These are phyloP conservation scores for Angophora floribunda DNA, from an alignment of 345 rosid species.

Conservation along the genomic window DNA sequence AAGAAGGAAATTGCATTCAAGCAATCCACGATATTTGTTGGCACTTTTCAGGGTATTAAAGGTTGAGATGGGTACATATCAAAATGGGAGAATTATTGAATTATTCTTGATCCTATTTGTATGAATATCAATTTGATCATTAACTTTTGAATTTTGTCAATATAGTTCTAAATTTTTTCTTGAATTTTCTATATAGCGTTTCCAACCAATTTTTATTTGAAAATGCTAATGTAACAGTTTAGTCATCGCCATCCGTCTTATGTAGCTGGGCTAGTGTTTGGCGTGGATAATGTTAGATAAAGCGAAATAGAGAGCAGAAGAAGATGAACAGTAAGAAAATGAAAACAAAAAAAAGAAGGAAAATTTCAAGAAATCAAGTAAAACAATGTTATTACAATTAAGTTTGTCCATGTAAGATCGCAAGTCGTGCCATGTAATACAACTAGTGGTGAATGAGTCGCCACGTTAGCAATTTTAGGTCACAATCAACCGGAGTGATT, in stretches of 20 bases:
- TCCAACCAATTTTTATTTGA: not conserved
- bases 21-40: not conserved
- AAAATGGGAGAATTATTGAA: not conserved
- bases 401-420: not conserved
- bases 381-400: not conserved
- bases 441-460: not conserved
- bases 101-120: accelerated
- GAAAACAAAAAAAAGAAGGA: not conserved
- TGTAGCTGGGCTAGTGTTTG: not conserved
- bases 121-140: not conserved
- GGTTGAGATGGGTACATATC: not conserved
- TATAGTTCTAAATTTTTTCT: not conserved
- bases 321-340: not conserved
- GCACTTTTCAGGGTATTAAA: no score
- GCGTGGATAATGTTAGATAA: not conserved
- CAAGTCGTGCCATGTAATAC: accelerated
- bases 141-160: not conserved
- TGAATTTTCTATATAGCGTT: not conserved
- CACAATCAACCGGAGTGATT: not conserved
- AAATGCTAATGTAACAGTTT: not conserved
- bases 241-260: not conserved
- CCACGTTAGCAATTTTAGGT: not conserved
- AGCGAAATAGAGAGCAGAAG: not conserved
- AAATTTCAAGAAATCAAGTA: not conserved
- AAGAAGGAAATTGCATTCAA: not conserved